A percentile compares a stretch with the other conserved stretches of the same genome.
phyloP scores from a whole-genome alignment of 192 early-diverging fungal genomes.

The Backusella macrospora region DNA sequence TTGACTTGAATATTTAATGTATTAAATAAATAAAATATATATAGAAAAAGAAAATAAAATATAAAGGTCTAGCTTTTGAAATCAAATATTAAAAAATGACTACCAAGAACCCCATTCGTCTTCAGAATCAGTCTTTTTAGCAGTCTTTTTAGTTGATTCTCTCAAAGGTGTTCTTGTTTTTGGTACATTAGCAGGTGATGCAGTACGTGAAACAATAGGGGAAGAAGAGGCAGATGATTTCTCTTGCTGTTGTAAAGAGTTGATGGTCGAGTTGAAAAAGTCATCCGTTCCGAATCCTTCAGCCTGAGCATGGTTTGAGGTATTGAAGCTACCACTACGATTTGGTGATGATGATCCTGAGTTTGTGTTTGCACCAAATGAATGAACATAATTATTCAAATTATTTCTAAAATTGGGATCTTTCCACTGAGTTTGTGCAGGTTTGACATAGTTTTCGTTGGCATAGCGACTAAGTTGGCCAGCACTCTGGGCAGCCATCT shows the following conservation, averaged over 20 bases:
- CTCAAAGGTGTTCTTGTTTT: constrained; percentile 35
- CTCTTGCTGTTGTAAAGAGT: constrained; percentile 31
- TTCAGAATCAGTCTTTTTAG: constrained; percentile 36
- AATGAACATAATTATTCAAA: constrained; percentile 62
- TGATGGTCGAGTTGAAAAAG: constrained; percentile 44
- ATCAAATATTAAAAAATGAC: constrained; percentile 7
- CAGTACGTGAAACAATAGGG: constrained; percentile 22
- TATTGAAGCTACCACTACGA: constrained; percentile 23
- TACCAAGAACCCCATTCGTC: constrained; percentile 48
- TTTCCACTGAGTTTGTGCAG: constrained; percentile 61
- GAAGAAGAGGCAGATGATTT: constrained; percentile 27
- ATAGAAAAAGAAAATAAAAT: constrained; percentile 7
- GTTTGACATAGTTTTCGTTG: constrained; percentile 68
- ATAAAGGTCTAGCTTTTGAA: background rate
- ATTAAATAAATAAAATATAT: background rate
- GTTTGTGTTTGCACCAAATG: constrained; percentile 53
- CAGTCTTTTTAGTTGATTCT: constrained; percentile 20
- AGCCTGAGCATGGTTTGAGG: constrained; percentile 10
- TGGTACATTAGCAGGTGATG: constrained; percentile 24
- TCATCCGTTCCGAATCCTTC: constrained; percentile 28
- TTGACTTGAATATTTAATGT: constrained; percentile 15
- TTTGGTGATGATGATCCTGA: background rate
- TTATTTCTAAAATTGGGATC: constrained; percentile 69
- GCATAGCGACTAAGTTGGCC: constrained; percentile 47
- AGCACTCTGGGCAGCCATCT: constrained; percentile 51